A percentile compares a stretch with the other conserved stretches of the same genome.
Evolutionary conservation across 2,329 filamentous ascomycete genomes (phyloP).

Genomic region (Cryphonectria carpinicola): DNA sequence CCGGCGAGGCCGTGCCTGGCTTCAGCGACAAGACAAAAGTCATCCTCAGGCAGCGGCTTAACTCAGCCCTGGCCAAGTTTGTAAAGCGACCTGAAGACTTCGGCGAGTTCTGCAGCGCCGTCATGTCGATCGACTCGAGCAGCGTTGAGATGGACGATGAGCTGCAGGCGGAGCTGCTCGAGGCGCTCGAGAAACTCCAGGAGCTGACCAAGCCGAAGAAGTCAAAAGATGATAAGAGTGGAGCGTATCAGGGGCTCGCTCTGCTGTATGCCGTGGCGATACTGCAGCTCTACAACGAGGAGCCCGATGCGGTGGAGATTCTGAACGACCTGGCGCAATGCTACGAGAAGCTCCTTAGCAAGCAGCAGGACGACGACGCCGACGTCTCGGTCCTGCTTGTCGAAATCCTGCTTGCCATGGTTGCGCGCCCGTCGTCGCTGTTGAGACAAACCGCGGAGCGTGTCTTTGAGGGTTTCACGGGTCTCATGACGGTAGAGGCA

Average conservation of each 20-base stretch:
- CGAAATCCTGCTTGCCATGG: slow-evolving; percentile 87
- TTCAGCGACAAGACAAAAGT: slow-evolving; percentile 58
- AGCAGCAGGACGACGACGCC: slow-evolving; percentile 56
- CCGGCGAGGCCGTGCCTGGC: slow-evolving; percentile 45
- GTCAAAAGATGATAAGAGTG: slow-evolving; percentile 40
- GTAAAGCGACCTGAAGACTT: slow-evolving; percentile 58
- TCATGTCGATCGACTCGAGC: slow-evolving; percentile 55
- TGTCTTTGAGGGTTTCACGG: slow-evolving; percentile 82
- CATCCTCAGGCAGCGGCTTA: slow-evolving; percentile 59
- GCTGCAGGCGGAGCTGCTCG: slow-evolving; percentile 55
- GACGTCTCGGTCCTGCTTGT: slow-evolving; percentile 74
- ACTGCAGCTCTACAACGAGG: slow-evolving; percentile 87
- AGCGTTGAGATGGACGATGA: slow-evolving; percentile 59
- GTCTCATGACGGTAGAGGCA: slow-evolving; percentile 73
- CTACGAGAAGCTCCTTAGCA: slow-evolving; percentile 67
- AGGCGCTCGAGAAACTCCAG: slow-evolving; percentile 56
- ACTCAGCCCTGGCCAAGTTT: slow-evolving; percentile 62
- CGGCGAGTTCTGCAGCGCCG: slow-evolving; percentile 56
- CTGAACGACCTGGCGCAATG: slow-evolving; percentile 81
- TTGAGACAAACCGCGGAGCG: slow-evolving; percentile 86
- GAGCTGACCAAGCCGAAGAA: slow-evolving; percentile 52
- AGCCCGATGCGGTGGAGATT: slow-evolving; percentile 81
- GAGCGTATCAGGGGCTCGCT: slow-evolving; percentile 67
- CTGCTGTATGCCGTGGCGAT: slow-evolving; percentile 84
- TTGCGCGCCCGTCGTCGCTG: slow-evolving; percentile 81